phyloP scores from a whole-genome alignment of 805 yeast species.

The Barnettozyma wickerhamii region DNA sequence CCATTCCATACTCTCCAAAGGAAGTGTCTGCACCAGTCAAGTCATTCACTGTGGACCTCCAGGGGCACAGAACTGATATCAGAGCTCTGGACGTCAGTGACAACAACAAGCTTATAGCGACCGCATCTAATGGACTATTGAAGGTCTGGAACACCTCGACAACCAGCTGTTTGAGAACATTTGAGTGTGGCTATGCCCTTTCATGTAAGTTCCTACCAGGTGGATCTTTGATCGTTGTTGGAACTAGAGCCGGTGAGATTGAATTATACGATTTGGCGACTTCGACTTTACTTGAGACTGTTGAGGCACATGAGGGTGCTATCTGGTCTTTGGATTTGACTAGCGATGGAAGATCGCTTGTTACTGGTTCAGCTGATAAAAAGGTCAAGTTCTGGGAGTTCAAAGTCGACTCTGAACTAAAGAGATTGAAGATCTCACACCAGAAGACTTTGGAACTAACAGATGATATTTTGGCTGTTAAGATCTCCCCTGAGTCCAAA shows the following conservation, averaged over 20 bases:
- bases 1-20: slow-evolving; percentile 53
- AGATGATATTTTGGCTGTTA: slow-evolving; percentile 81
- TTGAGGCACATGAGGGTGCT: slow-evolving; percentile 78
- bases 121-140: slow-evolving; percentile 86
- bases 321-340: slow-evolving; percentile 90
- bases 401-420: slow-evolving; percentile 55
- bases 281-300: slow-evolving; percentile 64
- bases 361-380: slow-evolving; percentile 95
- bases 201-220: slow-evolving; percentile 85
- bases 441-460: slow-evolving; percentile 77
- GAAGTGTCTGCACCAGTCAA: slow-evolving; percentile 47
- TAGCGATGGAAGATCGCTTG: slow-evolving; percentile 76
- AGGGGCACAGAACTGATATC: slow-evolving; percentile 89
- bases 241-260: slow-evolving; percentile 82
- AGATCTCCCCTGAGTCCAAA: slow-evolving; percentile 74
- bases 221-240: slow-evolving; percentile 79
- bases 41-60: slow-evolving; percentile 57
- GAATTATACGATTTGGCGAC: slow-evolving; percentile 85
- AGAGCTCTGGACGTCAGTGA: slow-evolving; percentile 78
- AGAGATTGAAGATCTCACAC: slow-evolving; percentile 61
- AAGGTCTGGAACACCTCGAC: slow-evolving; percentile 85
- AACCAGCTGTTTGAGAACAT: slow-evolving; percentile 73
- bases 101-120: slow-evolving; percentile 75
- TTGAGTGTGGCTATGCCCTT: slow-evolving; percentile 85
- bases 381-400: slow-evolving; percentile 87